Percentiles rank a stretch among this genome's conserved stretches.
Evolutionary conservation across 352 stramenopile species (phyloP).

Genomic region (Phytophthora pinifolia): DNA sequence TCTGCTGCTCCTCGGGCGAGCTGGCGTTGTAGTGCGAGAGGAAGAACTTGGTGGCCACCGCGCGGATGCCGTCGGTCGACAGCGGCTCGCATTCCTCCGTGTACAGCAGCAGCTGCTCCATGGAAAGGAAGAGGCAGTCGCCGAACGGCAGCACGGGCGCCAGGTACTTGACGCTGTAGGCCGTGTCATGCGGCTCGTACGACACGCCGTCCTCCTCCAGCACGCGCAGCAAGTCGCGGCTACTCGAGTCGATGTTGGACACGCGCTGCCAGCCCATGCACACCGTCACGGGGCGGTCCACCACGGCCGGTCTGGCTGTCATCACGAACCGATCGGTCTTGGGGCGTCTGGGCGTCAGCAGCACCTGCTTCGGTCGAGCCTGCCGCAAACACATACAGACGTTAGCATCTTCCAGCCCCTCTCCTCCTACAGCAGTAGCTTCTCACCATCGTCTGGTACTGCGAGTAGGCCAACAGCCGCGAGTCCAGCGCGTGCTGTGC

Average conservation of each 20-base stretch:
- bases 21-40: conserved; percentile 66
- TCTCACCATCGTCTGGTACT: conserved; percentile 78
- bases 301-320: conserved; percentile 58
- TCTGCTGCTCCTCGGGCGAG: conserved; percentile 57
- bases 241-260: conserved; percentile 70
- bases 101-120: conserved; percentile 86
- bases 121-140: conserved; percentile 87
- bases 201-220: conserved; percentile 86
- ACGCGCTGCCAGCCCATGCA: conserved; percentile 88
- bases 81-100: conserved; percentile 84
- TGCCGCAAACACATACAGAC: conserved; percentile 24
- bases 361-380: conserved; percentile 53
- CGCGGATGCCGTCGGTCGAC: conserved; percentile 61
- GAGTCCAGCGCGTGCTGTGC: conserved; percentile 77
- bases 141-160: conserved; percentile 78
- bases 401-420: background rate
- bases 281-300: conserved; percentile 75
- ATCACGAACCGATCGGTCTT: conserved; percentile 54
- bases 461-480: conserved; percentile 78
- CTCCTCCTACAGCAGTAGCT: conserved; percentile 1
- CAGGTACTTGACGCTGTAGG: conserved; percentile 90
- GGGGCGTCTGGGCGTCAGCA: conserved; percentile 63
- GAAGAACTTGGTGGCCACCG: conserved; percentile 80
- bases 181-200: conserved; percentile 83
- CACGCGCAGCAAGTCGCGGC: conserved; percentile 69